Base-by-base conservation (phyloP, 495 filamentous ascomycete genomes). In the Talaromyces trachyspermus region DNA sequence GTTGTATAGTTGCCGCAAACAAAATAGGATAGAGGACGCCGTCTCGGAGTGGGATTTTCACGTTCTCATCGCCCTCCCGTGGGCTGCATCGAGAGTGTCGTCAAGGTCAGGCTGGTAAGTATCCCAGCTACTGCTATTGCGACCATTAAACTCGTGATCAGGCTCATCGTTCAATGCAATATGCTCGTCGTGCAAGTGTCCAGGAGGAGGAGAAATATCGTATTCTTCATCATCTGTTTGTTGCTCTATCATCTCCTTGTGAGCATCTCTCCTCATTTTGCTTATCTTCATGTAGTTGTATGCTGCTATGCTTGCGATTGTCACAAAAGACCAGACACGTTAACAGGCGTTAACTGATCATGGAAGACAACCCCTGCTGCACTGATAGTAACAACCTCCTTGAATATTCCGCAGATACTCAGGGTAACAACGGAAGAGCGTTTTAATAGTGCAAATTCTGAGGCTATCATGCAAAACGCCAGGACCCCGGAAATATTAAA, bases 361-460 rank as follows among this genome's bases (percentile, higher is more conserved):
- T 89, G 80, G 69, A 96, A 99, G 5, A 94, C 80, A 11, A 94
- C 62, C 15, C 86, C 86, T 0, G 92, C 94, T 1, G 88, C 88
- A 30, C 80, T 81, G 58, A 99, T 97, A 5, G 94, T 99, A 43
- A 99, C 83, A 9, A 95, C 94, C 67, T 99, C 94, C 65, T 99
- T 99, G 74, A 99, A 97, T 43, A 97, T 99, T 39, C 94, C 94
- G 52, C 89, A 94, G 46, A 99, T 96, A 42, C 84, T 89, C 40
- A 99, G 76, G 0, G 94, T 97, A 39, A 99, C 94, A 43, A 99
- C 94, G 5, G 84, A 89, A 4, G 90, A 97, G 25, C 94, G 88
- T 72, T 96, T 83, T 35, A 99, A 75, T 23, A 99, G 76, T 37
- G 94, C 91, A 56, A 97, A 99, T 66, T 99, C 94, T 37, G 88